Percentiles rank a stretch among this genome's conserved stretches.
These are phyloP conservation scores for Suillus fuscotomentosus DNA, from an alignment of 768 basidiomycete genomes.

Conservation along the genomic window DNA sequence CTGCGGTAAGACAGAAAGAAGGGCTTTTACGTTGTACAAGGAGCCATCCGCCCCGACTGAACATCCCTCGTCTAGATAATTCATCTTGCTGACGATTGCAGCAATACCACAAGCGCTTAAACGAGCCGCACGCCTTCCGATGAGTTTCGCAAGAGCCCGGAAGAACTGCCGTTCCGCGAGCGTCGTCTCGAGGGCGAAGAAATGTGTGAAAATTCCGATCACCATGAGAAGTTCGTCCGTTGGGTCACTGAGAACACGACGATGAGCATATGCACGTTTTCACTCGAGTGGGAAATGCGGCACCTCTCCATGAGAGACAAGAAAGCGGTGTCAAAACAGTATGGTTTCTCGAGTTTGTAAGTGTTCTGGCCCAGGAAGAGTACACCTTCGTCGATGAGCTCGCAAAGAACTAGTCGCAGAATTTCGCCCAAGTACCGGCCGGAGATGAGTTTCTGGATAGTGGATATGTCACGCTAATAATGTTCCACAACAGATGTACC, in stretches of 20 bases:
- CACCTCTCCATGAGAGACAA: constrained; percentile 95
- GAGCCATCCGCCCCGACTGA: constrained; percentile 90
- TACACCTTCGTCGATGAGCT: constrained; percentile 95
- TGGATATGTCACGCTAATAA: neutral
- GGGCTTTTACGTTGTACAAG: constrained; percentile 79
- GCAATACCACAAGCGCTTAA: constrained; percentile 95
- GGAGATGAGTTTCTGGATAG: constrained; percentile 83
- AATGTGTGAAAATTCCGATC: constrained; percentile 96
- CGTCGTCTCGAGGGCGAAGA: constrained; percentile 95
- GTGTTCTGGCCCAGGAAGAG: constrained; percentile 98
- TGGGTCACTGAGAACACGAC: constrained; percentile 60
- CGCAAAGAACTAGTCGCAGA: constrained; percentile 89
- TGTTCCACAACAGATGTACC: constrained; percentile 10
- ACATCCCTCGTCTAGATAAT: constrained; percentile 88
- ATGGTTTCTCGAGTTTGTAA: constrained; percentile 94
- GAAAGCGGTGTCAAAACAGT: constrained; percentile 95
- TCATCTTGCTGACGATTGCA: constrained; percentile 93
- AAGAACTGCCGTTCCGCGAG: constrained; percentile 97
- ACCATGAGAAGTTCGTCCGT: constrained; percentile 97
- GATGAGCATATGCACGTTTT: neutral
- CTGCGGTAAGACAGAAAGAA: neutral
- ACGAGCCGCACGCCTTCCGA: constrained; percentile 86
- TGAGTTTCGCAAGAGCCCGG: constrained; percentile 86
- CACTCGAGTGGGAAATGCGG: constrained; percentile 1
- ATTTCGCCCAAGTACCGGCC: constrained; percentile 97